phyloP scores from a whole-genome alignment of 129 eudicot genomes.

The Mikania micrantha region DNA sequence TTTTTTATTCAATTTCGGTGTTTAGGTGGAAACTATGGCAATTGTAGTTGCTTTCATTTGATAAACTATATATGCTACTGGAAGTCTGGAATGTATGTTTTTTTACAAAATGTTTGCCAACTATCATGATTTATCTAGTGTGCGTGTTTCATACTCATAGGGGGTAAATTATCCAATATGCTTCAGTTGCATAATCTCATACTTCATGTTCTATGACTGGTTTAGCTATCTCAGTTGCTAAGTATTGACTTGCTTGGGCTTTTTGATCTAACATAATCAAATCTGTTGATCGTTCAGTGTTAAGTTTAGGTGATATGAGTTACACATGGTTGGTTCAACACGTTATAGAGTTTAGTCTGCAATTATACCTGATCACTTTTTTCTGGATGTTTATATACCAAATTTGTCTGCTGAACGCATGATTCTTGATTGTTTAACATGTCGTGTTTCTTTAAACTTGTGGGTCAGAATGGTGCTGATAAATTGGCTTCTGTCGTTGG shows the following conservation, averaged over 20 bases:
- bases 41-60: neutral
- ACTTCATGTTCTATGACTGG: neutral
- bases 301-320: neutral
- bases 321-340: neutral
- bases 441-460: neutral
- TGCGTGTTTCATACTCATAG: neutral
- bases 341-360: neutral
- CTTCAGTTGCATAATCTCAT: neutral
- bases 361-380: neutral
- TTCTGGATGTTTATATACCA: neutral
- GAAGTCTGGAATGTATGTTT: neutral
- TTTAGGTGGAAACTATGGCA: neutral
- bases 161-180: neutral
- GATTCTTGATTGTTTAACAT: neutral
- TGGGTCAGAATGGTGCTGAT: neutral
- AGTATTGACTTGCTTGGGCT: neutral
- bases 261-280: neutral
- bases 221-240: neutral
- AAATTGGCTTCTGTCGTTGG: neutral
- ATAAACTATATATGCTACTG: neutral
- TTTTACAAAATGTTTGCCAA: neutral
- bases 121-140: constrained; percentile 1
- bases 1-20: neutral
- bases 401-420: neutral
- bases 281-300: neutral